phyloP scores from a whole-genome alignment of 2,329 filamentous ascomycete genomes.

The Cladosporium sp. region DNA sequence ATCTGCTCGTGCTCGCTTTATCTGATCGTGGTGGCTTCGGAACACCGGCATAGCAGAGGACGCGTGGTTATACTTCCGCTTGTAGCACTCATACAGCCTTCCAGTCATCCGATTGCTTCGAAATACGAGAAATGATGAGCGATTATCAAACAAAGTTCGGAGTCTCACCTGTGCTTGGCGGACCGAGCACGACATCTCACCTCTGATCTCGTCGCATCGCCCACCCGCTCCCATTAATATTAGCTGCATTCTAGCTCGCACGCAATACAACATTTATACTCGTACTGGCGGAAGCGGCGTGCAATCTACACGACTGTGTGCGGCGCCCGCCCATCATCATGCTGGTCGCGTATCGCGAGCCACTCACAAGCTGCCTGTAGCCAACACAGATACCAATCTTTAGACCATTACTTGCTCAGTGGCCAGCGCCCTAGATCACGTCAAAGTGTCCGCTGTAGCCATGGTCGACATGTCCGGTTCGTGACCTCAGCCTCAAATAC shows the following conservation, averaged over 20 bases:
- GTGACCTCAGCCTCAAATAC: not conserved
- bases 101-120: not conserved
- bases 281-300: not conserved
- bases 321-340: not conserved
- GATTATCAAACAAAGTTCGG: not conserved
- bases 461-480: conserved; percentile 10
- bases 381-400: not conserved
- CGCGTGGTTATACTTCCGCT: too few relatives aligned
- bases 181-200: conserved; percentile 11
- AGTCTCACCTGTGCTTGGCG: conserved; percentile 8
- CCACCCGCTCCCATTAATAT: not conserved
- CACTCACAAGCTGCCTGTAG: not conserved
- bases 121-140: not conserved
- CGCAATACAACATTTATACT: not conserved
- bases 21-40: too few relatives aligned
- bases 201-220: not conserved
- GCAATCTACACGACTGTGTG: not conserved
- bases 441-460: not conserved
- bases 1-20: too few relatives aligned
- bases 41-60: too few relatives aligned
- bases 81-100: too few relatives aligned
- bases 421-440: conserved; percentile 1
- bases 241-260: not conserved
- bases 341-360: not conserved
- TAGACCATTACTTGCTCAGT: not conserved